A percentile compares a stretch with the other conserved stretches of the same genome.
phyloP scores from a whole-genome alignment of 768 basidiomycete species.

The Trametes elegans region DNA sequence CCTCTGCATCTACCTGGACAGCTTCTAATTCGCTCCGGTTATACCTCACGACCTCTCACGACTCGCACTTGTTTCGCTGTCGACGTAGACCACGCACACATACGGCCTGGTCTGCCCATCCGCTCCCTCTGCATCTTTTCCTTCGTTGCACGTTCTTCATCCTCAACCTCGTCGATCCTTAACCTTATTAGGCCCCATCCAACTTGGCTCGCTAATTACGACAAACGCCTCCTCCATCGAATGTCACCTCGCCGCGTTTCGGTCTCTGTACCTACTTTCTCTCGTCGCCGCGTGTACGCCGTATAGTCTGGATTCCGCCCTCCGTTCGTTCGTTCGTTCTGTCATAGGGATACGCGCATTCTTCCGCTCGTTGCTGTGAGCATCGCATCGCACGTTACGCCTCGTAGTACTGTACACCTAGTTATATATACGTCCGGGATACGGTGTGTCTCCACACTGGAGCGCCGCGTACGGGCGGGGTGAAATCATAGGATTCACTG shows the following conservation, averaged over 20 bases:
- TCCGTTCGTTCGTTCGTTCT: slow-evolving; percentile 6
- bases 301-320: slow-evolving; percentile 8
- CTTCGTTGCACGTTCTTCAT: neutral
- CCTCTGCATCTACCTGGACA: neutral
- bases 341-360: slow-evolving; percentile 8
- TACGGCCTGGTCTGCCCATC: neutral
- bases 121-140: neutral
- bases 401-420: slow-evolving; percentile 17
- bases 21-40: neutral
- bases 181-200: neutral
- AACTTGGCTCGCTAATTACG: slow-evolving; percentile 4
- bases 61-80: slow-evolving; percentile 3
- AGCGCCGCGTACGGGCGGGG: too few relatives aligned
- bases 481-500: too few relatives aligned
- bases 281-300: slow-evolving; percentile 4
- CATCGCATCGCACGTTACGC: slow-evolving; percentile 15
- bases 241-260: neutral
- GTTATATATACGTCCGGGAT: slow-evolving; percentile 15
- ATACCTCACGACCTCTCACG: slow-evolving; percentile 11
- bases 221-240: neutral
- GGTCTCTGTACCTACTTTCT: neutral
- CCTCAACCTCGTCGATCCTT: slow-evolving; percentile 4
- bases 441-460: neutral
- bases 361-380: slow-evolving; percentile 20
- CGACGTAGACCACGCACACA: neutral